Evolutionary conservation across 2,329 filamentous ascomycete species (phyloP), one percentile per base, ranked within the genome.

Genomic region (Diplodia scrobiculata): DNA sequence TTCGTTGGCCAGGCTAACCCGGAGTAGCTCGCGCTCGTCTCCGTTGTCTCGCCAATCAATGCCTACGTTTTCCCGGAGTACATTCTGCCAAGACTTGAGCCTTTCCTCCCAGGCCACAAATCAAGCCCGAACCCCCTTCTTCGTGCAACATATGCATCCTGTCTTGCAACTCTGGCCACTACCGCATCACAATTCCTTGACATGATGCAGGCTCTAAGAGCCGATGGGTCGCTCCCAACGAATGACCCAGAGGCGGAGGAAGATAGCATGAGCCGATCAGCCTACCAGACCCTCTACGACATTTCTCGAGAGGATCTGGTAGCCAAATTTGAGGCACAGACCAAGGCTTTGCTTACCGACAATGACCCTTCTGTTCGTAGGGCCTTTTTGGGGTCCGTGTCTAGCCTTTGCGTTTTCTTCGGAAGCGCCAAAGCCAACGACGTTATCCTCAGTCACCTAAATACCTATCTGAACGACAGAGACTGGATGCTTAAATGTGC

Each of bases 401-500:
- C 93, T 0, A 91, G 92, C 68, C 83, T 99, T 1, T 99, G 95
- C 75, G 87, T 97, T 70, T 98, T 99, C 77, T 98, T 99, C 71
- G 92, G 92, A 2, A 93, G 91, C 68, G 85, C 89, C n/a, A 90
- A 92, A 73, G 90, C 94, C 0, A 97, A 96, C 75, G 95, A 99
- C 74, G 91, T 99, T n/a, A 88, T 99, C 17, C 81, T 99, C 25
- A 96, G 92, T 36, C 95, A 99, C 79, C 82, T 99, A 32, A 98
- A 98, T 74, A 99, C 95, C 0, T 99, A 99, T 72, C 80, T 99
- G 9, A 99, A 99, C 71, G 95, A 98, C 72, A 87, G 90, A 50
- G 93, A 99, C 75, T 99, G 95, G 95, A 92, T 92, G 76, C 81
- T 99, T 36, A 97, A 97, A 76, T 97, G 92, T 72, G 92, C 94